These are phyloP conservation scores for Chaetomium olivaceum DNA, from an alignment of 2,329 filamentous ascomycete genomes.

Conservation along the genomic window DNA sequence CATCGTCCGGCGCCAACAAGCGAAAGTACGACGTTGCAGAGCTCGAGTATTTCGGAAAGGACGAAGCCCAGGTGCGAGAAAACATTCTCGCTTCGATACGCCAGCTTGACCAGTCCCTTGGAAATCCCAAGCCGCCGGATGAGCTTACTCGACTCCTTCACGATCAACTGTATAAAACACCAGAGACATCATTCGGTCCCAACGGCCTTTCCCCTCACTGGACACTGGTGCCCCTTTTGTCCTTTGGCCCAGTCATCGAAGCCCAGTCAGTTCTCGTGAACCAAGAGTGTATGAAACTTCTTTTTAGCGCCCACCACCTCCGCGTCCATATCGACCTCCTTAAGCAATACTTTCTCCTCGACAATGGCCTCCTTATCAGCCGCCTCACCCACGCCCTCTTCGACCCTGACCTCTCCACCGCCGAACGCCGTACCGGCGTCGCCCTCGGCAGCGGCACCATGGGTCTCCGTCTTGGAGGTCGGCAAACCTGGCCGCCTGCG, in stretches of 20 bases:
- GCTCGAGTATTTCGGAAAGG: slow-evolving; percentile 52
- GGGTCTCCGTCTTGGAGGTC: slow-evolving; percentile 78
- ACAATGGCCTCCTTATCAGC: slow-evolving; percentile 80
- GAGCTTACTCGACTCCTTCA: slow-evolving; percentile 45
- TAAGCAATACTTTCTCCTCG: slow-evolving; percentile 77
- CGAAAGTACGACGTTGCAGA: slow-evolving; percentile 25
- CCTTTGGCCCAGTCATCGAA: slow-evolving; percentile 71
- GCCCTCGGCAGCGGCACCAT: slow-evolving; percentile 68
- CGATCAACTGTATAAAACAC: slow-evolving; percentile 39
- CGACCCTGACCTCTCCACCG: slow-evolving; percentile 75
- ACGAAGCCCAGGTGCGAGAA: slow-evolving; percentile 48
- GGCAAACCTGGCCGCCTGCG: slow-evolving; percentile 87
- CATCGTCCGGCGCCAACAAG: slow-evolving; percentile 9
- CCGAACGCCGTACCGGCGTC: slow-evolving; percentile 70
- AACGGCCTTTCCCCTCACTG: slow-evolving; percentile 52
- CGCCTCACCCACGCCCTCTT: slow-evolving; percentile 82
- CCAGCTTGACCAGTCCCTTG: slow-evolving; percentile 44
- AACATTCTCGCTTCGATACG: slow-evolving; percentile 54
- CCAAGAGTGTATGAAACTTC: slow-evolving; percentile 68
- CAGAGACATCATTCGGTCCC: slow-evolving; percentile 14
- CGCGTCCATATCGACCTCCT: slow-evolving; percentile 73
- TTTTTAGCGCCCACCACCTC: slow-evolving; percentile 74
- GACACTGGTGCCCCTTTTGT: slow-evolving; percentile 66
- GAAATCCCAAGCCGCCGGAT: slow-evolving; percentile 36
- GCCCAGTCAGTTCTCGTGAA: slow-evolving; percentile 78